phyloP scores from a whole-genome alignment of 768 basidiomycete genomes.

The Favolaschia claudopus region DNA sequence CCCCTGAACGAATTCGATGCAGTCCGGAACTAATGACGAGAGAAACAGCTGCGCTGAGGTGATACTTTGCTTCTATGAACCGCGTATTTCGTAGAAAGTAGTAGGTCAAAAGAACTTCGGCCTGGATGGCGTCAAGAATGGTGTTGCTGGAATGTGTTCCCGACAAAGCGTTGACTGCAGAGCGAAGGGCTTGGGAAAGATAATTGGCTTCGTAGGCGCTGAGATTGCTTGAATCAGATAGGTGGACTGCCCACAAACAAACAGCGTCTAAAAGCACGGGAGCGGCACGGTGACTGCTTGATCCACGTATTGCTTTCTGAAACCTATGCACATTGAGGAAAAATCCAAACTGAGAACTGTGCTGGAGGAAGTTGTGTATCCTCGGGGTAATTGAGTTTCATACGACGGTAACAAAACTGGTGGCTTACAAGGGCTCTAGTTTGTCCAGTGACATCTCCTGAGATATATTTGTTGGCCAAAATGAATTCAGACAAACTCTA shows the following conservation, averaged over 20 bases:
- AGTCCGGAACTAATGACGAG: conserved; percentile 36
- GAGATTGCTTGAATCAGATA: not conserved
- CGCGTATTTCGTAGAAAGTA: conserved; percentile 52
- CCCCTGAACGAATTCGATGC: conserved; percentile 27
- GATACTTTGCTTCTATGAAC: conserved; percentile 50
- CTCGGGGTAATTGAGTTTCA: too few relatives aligned
- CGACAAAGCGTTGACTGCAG: not conserved
- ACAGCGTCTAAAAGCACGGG: conserved; percentile 3
- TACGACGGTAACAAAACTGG: too few relatives aligned
- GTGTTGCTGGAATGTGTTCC: conserved; percentile 28
- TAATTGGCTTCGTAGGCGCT: not conserved
- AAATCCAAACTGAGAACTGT: conserved; percentile 46
- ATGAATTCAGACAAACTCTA: too few relatives aligned
- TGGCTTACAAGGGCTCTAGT: too few relatives aligned
- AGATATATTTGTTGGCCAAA: too few relatives aligned
- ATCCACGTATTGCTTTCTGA: conserved; percentile 17
- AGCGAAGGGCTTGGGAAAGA: conserved; percentile 7
- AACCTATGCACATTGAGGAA: conserved; percentile 53
- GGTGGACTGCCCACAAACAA: conserved; percentile 18
- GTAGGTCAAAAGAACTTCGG: conserved; percentile 49
- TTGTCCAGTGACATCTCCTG: too few relatives aligned
- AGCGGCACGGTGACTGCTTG: conserved; percentile 8
- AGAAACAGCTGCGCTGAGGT: conserved; percentile 43
- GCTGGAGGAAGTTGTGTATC: not conserved
- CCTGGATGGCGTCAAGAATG: conserved; percentile 42